Evolutionary conservation across 257 asterid species (phyloP).

Genomic region (Capsicum rhomboideum): DNA sequence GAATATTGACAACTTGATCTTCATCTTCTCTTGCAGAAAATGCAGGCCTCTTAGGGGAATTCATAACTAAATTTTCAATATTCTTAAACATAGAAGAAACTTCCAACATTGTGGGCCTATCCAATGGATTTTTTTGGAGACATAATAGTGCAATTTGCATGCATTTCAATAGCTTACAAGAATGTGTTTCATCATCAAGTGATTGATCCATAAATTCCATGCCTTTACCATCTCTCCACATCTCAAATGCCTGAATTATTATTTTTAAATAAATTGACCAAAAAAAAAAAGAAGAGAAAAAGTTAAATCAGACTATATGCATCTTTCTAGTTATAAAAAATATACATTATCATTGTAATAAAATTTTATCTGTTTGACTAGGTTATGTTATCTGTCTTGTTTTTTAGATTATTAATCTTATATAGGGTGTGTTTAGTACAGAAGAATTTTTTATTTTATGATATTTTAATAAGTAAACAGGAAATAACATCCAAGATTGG

Average conservation of each 20-base stretch:
- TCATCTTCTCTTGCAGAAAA: conserved; percentile 7
- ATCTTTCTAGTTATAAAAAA: not conserved
- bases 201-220: conserved; percentile 22
- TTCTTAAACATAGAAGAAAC: conserved; percentile 19
- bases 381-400: too few relatives aligned
- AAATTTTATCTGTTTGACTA: too few relatives aligned
- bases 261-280: not conserved
- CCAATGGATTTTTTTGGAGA: conserved; percentile 21
- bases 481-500: too few relatives aligned
- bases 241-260: conserved; percentile 19
- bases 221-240: conserved; percentile 10
- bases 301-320: not conserved
- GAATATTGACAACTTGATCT: not conserved
- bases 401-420: too few relatives aligned
- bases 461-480: too few relatives aligned
- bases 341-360: too few relatives aligned
- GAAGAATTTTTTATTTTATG: too few relatives aligned
- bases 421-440: too few relatives aligned
- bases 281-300: not conserved
- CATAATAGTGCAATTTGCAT: conserved; percentile 29
- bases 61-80: conserved; percentile 1
- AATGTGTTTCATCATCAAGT: conserved; percentile 13
- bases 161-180: conserved; percentile 21
- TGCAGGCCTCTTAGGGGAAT: conserved; percentile 19
- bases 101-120: conserved; percentile 31